These are phyloP conservation scores for Pyrrhoderma lamaoense DNA, from an alignment of 1,284 basidiomycete species.

Conservation along the genomic window DNA sequence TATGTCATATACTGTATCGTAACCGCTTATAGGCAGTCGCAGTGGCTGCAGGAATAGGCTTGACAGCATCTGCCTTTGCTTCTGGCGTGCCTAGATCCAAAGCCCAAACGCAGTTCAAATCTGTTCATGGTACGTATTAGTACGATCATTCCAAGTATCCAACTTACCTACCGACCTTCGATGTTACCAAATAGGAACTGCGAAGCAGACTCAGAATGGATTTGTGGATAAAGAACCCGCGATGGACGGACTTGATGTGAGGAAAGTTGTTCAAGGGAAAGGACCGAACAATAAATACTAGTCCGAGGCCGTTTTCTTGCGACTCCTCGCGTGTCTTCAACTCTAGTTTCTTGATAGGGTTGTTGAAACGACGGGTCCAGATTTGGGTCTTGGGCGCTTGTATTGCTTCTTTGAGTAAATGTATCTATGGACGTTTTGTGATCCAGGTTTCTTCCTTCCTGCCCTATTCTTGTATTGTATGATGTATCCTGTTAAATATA, in stretches of 20 bases:
- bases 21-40: conserved; percentile 1
- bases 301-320: not conserved
- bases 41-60: conserved; percentile 1
- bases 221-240: conserved; percentile 4
- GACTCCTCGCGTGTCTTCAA: not conserved
- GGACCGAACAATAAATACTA: conserved; percentile 8
- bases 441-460: too few species aligned
- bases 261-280: conserved; percentile 15
- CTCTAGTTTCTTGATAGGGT: not conserved
- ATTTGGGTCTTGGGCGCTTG: too few species aligned
- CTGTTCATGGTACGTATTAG: conserved; percentile 8
- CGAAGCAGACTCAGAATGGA: conserved; percentile 3
- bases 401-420: too few species aligned
- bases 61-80: conserved; percentile 5
- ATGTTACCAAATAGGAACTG: conserved; percentile 6
- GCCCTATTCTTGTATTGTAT: too few species aligned
- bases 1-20: not conserved
- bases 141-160: not conserved
- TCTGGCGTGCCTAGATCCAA: conserved; percentile 8
- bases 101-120: not conserved
- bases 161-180: not conserved
- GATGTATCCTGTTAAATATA: too few species aligned
- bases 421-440: too few species aligned
- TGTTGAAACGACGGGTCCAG: not conserved
- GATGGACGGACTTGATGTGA: conserved; percentile 10